Evolutionary conservation across 768 basidiomycete species (phyloP), one percentile per base, ranked within the genome.

Genomic region (Tulasnella sp.): DNA sequence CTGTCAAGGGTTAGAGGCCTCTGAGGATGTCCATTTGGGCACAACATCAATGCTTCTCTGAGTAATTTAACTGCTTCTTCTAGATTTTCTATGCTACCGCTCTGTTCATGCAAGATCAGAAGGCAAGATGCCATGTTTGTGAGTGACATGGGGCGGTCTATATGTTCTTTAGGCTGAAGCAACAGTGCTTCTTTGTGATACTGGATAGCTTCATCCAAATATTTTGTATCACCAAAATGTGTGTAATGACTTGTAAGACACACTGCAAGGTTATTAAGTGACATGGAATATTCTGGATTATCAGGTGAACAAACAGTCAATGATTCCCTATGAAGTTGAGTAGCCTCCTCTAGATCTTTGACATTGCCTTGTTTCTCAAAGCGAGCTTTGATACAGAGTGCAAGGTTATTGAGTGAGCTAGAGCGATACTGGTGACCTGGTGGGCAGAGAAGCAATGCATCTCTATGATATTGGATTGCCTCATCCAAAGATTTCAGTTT

Each of bases 401-500:
- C 52, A 37, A 55, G 53, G 45, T 16, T 24, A 45, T 22, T 29
- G 9, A 45, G 27, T 12, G 20, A 5, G 22, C 12, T 25, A n/a
- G 27, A n/a, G 20, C 22, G 43, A 16, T 22, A 8, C 9, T 22
- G 22, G 32, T 45, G 43, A 22, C 20, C 43, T 5, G 27, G 16
- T 7, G 43, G 43, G 5, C 16, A 16, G 43, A 45, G 43, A 7
- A 5, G 22, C 1, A 55, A 2, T 8, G 53, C 53, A 22, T 54
- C 32, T n/a, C 39, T n/a, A 10, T 39, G 34, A 48, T 35, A 19
- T 42, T 5, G 1, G 53, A 54, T 54, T 15, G 53, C 52, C 31
- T 55, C 32, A 19, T 55, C 53, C 19, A 55, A 13, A 22, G 53
- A 34, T n/a, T 2, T 19, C 20, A 55, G 3, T 6, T 55, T 33